Conservation (phyloP, 2,329 filamentous ascomycete species). For the Fusarium dlaminii region DNA sequence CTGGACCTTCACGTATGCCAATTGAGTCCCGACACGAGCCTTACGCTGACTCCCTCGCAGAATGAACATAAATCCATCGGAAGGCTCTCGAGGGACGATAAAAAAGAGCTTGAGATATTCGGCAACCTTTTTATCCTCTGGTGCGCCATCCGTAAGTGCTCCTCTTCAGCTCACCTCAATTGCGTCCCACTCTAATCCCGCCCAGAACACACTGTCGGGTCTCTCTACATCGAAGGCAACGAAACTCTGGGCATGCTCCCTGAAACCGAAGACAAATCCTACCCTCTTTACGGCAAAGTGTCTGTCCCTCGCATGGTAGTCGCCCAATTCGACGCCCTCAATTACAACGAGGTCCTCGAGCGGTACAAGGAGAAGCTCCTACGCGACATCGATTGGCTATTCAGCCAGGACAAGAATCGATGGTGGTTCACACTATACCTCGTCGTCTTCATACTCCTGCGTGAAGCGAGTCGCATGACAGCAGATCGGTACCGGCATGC, state of each 20-base stretch:
- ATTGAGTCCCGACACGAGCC: background rate
- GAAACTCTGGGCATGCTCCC: constrained; percentile 54
- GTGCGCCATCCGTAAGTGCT: constrained; percentile 57
- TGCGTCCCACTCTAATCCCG: background rate
- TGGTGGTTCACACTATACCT: constrained; percentile 51
- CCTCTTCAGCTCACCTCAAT: background rate
- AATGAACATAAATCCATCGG: background rate
- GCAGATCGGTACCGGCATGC: constrained; percentile 56
- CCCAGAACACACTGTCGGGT: constrained; percentile 57
- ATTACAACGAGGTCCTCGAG: constrained; percentile 48
- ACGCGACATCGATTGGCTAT: constrained; percentile 47
- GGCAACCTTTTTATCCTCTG: constrained; percentile 54
- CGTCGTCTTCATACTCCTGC: constrained; percentile 54
- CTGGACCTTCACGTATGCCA: constrained; percentile 32
- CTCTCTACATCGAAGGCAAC: constrained; percentile 53
- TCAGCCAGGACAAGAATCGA: constrained; percentile 47
- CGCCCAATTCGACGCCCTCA: constrained; percentile 57
- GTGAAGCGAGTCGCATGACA: constrained; percentile 52
- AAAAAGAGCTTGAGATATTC: constrained; percentile 50
- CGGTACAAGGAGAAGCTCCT: constrained; percentile 49
- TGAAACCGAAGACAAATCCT: constrained; percentile 47
- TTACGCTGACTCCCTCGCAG: background rate
- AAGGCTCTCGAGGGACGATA: constrained; percentile 1
- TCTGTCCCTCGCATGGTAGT: constrained; percentile 56
- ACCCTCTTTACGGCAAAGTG: constrained; percentile 51